Conservation (phyloP, 768 basidiomycete species). For the Podaxis mareebaensis region DNA sequence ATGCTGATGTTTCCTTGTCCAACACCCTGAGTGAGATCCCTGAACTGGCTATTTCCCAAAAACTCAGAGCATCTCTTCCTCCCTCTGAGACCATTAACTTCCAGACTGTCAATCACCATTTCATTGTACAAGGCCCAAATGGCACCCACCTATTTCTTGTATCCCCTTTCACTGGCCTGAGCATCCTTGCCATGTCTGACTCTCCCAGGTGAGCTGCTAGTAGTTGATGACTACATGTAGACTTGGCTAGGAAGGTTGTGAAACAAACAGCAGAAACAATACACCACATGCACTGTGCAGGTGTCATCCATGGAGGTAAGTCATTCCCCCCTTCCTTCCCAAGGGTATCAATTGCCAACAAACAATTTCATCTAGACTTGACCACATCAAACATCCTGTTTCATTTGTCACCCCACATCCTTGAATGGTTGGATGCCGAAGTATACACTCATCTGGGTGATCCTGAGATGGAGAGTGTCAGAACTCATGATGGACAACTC, state of each 20-base stretch:
- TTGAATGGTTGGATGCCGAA: constrained; percentile 33
- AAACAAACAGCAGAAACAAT: constrained; percentile 29
- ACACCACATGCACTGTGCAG: constrained; percentile 31
- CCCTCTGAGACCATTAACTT: constrained; percentile 23
- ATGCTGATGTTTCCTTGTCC: too few species aligned
- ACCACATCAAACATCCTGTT: constrained; percentile 41
- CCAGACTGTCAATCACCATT: constrained; percentile 42
- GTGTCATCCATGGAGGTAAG: constrained; percentile 16
- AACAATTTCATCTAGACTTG: constrained; percentile 36
- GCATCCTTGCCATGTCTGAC: constrained; percentile 31
- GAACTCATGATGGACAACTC: constrained; percentile 19
- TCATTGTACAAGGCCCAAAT: constrained; percentile 48
- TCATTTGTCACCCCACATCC: constrained; percentile 24
- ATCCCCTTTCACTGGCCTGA: constrained; percentile 46
- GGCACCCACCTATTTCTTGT: constrained; percentile 52
- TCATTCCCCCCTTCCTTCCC: neutral
- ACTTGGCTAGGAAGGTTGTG: constrained; percentile 36
- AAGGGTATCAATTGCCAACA: constrained; percentile 31
- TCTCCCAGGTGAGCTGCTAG: constrained; percentile 29
- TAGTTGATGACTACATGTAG: constrained; percentile 32
- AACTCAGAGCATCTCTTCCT: constrained; percentile 31
- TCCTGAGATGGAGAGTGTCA: constrained; percentile 24
- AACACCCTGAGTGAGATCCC: constrained; percentile 21
- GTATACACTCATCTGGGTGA: constrained; percentile 31
- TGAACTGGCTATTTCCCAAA: constrained; percentile 34